Conservation (phyloP, 345 rosid genomes). For the Eucalyptus shirleyi region DNA sequence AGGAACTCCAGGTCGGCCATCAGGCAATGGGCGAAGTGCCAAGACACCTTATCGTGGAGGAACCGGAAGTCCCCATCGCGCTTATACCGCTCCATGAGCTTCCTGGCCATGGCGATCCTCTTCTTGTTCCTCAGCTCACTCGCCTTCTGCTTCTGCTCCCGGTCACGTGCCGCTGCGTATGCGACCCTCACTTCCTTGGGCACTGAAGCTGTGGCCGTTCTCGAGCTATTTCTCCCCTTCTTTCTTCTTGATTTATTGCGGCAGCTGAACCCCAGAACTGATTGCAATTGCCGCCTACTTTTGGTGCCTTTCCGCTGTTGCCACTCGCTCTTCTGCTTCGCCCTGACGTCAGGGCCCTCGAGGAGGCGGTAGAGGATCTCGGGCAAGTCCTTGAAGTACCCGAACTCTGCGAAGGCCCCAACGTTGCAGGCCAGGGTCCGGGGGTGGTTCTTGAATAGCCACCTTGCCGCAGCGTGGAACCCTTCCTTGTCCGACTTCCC, state of each 20-base stretch:
- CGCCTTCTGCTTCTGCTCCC: constrained; percentile 24
- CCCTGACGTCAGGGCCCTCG: constrained; percentile 29
- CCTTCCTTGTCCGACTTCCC: constrained; percentile 71
- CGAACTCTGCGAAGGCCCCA: constrained; percentile 27
- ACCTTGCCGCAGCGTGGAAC: constrained; percentile 42
- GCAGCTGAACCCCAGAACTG: not conserved
- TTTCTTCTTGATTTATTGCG: not conserved
- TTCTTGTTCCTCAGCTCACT: constrained; percentile 22
- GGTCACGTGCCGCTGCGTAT: constrained; percentile 20
- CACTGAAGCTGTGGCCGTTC: not conserved
- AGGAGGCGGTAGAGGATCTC: constrained; percentile 64
- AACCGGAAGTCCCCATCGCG: constrained; percentile 36
- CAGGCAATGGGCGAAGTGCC: constrained; percentile 29
- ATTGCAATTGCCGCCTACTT: not conserved
- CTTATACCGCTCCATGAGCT: constrained; percentile 15
- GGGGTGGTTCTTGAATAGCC: constrained; percentile 52
- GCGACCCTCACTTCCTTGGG: not conserved
- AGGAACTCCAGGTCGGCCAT: constrained; percentile 15
- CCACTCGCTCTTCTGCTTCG: constrained; percentile 30
- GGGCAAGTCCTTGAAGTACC: constrained; percentile 59
- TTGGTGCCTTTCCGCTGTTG: not conserved
- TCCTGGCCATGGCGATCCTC: constrained; percentile 27
- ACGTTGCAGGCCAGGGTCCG: constrained; percentile 49
- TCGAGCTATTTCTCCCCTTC: not conserved
- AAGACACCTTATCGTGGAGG: constrained; percentile 41